A percentile compares a stretch with the other conserved stretches of the same genome.
Conservation (phyloP, 2,329 filamentous ascomycete genomes). For the Scedosporium aurantiacum region DNA sequence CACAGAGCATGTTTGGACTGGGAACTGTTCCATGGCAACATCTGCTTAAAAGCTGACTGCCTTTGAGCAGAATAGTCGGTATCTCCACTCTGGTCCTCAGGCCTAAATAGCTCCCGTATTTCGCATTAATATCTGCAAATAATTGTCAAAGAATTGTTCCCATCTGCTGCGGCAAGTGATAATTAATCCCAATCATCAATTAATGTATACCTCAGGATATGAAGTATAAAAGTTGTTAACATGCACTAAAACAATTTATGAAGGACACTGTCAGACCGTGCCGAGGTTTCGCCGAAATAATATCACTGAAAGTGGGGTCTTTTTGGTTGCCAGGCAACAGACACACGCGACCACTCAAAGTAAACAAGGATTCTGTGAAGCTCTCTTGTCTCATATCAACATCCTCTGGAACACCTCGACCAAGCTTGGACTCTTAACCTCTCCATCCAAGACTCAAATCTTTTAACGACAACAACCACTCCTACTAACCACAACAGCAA, state of each 20-base stretch:
- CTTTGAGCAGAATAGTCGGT: too few species aligned
- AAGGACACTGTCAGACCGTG: neutral
- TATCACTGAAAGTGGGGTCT: constrained; percentile 1
- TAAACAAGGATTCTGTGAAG: constrained; percentile 1
- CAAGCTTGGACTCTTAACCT: neutral
- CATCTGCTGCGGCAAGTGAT: too few species aligned
- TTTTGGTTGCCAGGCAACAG: constrained; percentile 4
- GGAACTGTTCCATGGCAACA: too few species aligned
- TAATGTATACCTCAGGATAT: too few species aligned
- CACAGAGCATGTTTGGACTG: too few species aligned
- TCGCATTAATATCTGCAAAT: too few species aligned
- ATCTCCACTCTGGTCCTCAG: too few species aligned
- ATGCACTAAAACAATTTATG: neutral
- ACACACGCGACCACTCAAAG: neutral
- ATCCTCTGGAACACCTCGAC: neutral
- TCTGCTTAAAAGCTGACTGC: too few species aligned
- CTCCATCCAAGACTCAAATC: neutral
- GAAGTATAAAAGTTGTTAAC: too few species aligned
- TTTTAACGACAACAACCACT: neutral
- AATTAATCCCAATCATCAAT: too few species aligned
- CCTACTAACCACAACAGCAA: constrained; percentile 2
- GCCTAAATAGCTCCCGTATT: too few species aligned
- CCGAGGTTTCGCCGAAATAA: neutral
- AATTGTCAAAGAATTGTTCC: too few species aligned
- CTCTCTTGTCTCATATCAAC: neutral